phyloP scores from a whole-genome alignment of 2,329 filamentous ascomycete species.

The Decorospora gaudefroyi region DNA sequence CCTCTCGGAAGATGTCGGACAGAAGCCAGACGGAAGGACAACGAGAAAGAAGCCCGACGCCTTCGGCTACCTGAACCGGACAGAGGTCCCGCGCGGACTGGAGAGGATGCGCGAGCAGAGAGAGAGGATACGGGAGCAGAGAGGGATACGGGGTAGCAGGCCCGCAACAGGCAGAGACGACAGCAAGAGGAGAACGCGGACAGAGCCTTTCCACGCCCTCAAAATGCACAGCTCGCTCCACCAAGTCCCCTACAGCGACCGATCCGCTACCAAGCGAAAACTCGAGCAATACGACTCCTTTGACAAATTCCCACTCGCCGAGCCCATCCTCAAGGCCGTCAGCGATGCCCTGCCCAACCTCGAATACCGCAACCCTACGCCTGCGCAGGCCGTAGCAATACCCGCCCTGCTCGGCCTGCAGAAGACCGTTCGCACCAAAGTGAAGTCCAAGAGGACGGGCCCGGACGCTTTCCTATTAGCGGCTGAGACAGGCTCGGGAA shows the following conservation, averaged over 20 bases:
- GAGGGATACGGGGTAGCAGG: constrained; percentile 13
- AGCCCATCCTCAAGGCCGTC: constrained; percentile 72
- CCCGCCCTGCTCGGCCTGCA: constrained; percentile 72
- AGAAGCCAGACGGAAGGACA: constrained; percentile 29
- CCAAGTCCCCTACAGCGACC: constrained; percentile 73
- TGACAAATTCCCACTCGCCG: constrained; percentile 76
- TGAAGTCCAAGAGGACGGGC: constrained; percentile 38
- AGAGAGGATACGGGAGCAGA: constrained; percentile 18
- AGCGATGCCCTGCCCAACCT: constrained; percentile 76
- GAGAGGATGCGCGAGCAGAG: constrained; percentile 22
- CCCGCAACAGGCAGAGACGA: constrained; percentile 23
- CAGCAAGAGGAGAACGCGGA: constrained; percentile 41
- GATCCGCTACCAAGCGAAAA: constrained; percentile 63
- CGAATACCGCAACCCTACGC: constrained; percentile 77
- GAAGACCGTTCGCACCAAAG: constrained; percentile 40
- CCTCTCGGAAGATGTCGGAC: constrained; percentile 50
- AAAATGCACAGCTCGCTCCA: constrained; percentile 89
- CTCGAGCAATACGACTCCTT: constrained; percentile 74
- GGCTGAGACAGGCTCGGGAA: constrained; percentile 95
- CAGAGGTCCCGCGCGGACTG: constrained; percentile 34
- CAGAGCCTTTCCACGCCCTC: constrained; percentile 73
- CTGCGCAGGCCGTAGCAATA: constrained; percentile 86
- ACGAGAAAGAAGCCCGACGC: constrained; percentile 38
- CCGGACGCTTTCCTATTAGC: constrained; percentile 78
- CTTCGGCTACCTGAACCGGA: constrained; percentile 43